phyloP scores from a whole-genome alignment of 371 early-diverging fungal genomes.

The Apophysomyces sp. region DNA sequence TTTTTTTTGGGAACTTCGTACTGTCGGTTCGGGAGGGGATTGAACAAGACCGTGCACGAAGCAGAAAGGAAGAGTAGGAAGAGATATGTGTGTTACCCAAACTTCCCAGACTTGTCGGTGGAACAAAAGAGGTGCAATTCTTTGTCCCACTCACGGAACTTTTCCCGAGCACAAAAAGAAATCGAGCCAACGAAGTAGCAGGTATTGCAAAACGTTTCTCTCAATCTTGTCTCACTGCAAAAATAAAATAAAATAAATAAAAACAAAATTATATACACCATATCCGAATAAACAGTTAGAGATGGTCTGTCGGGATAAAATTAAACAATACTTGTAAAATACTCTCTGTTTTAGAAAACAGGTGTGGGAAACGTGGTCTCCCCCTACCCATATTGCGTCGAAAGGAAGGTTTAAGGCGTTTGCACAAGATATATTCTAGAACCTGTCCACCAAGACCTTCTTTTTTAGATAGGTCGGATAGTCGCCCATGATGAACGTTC shows the following conservation, averaged over 20 bases:
- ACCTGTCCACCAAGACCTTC: not conserved
- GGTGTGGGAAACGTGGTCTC: no score
- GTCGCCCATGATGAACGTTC: conserved; percentile 1
- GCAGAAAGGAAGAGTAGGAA: not conserved
- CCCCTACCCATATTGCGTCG: no score
- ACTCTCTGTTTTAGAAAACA: no score
- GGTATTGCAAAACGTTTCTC: no score
- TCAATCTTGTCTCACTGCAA: no score
- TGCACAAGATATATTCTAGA: not conserved
- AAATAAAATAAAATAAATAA: no score
- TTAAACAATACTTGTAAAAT: not conserved
- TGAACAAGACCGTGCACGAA: not conserved
- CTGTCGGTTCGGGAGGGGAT: not conserved
- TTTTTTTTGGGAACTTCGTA: no score
- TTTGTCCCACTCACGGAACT: not conserved
- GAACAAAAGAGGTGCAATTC: not conserved
- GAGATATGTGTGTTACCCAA: not conserved
- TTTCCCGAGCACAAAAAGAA: not conserved
- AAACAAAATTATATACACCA: not conserved
- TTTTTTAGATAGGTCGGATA: not conserved
- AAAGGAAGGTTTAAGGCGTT: not conserved
- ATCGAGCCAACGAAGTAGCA: no score
- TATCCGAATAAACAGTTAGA: not conserved
- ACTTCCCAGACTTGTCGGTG: not conserved
- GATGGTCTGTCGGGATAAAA: not conserved